Conservation (phyloP, 2,329 filamentous ascomycete genomes). For the Talaromyces atroroseus region DNA sequence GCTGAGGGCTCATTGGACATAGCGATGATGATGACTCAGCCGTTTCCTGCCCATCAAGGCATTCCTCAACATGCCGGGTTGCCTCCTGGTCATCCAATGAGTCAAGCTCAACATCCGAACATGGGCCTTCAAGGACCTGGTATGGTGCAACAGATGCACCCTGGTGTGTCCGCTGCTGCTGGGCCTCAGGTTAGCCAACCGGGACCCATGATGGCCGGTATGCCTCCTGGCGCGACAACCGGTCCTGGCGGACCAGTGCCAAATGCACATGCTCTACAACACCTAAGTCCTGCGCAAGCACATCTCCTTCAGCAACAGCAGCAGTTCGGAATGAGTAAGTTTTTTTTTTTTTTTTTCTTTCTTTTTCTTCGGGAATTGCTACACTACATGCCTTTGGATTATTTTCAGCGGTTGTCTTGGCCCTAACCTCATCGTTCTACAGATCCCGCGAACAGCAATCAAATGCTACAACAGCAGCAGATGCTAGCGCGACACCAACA, state of each 20-base stretch:
- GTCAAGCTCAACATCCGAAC: slow-evolving; percentile 51
- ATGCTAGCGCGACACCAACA: slow-evolving; percentile 19
- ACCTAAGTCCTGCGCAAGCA: slow-evolving; percentile 48
- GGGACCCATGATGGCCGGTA: slow-evolving; percentile 59
- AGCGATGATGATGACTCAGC: slow-evolving; percentile 52
- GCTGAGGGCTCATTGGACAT: slow-evolving; percentile 28
- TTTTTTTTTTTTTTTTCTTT: too few species aligned
- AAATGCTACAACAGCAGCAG: slow-evolving; percentile 32
- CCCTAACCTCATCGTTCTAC: not conserved
- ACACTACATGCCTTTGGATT: too few species aligned
- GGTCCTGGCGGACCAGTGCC: slow-evolving; percentile 46
- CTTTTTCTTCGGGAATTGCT: too few species aligned
- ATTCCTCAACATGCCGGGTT: slow-evolving; percentile 55
- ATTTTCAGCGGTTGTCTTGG: not conserved
- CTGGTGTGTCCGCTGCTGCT: slow-evolving; percentile 54
- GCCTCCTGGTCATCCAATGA: slow-evolving; percentile 58
- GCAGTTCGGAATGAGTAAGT: slow-evolving; percentile 40
- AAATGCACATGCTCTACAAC: slow-evolving; percentile 56
- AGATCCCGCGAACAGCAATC: slow-evolving; percentile 38
- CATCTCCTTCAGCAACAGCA: slow-evolving; percentile 50
- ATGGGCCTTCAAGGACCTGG: slow-evolving; percentile 45
- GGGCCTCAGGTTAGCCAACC: slow-evolving; percentile 57
- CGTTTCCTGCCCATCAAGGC: slow-evolving; percentile 55
- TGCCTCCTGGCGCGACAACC: slow-evolving; percentile 54
- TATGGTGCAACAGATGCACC: slow-evolving; percentile 55